Evolutionary conservation across 331 rosid species (phyloP).

Genomic region (Spiraea crenata): DNA sequence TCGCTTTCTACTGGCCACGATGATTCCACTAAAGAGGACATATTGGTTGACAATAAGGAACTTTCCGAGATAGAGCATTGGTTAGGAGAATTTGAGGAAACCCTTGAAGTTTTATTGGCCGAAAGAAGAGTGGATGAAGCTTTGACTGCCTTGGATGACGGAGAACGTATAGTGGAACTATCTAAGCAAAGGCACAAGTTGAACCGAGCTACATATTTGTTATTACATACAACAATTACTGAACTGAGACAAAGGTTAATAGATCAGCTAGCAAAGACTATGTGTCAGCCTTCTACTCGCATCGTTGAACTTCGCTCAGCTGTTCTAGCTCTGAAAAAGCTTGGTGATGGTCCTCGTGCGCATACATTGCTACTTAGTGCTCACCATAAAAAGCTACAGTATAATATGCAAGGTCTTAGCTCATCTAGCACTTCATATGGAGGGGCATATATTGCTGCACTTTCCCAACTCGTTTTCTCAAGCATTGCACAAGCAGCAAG

Average conservation of each 20-base stretch:
- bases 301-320: conserved; percentile 66
- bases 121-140: conserved; percentile 86
- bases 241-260: conserved; percentile 66
- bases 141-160: conserved; percentile 57
- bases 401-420: conserved; percentile 36
- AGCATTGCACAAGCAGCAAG: conserved; percentile 68
- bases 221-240: conserved; percentile 43
- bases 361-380: conserved; percentile 63
- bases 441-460: conserved; percentile 53
- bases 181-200: conserved; percentile 35
- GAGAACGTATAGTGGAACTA: conserved; percentile 43
- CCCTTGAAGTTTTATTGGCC: conserved; percentile 69
- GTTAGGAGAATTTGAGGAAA: conserved; percentile 64
- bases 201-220: conserved; percentile 36
- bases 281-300: conserved; percentile 59
- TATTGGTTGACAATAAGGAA: conserved; percentile 38
- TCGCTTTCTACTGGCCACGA: conserved; percentile 42
- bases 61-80: conserved; percentile 57
- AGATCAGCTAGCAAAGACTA: conserved; percentile 69
- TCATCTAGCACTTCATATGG: conserved; percentile 30
- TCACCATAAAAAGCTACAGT: conserved; percentile 51
- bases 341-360: conserved; percentile 89
- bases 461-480: conserved; percentile 74
- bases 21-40: conserved; percentile 41
- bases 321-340: conserved; percentile 54